Evolutionary conservation across 2,329 filamentous ascomycete species (phyloP), one percentile per base, ranked within the genome.

Genomic region (Aspergillus flavus): DNA sequence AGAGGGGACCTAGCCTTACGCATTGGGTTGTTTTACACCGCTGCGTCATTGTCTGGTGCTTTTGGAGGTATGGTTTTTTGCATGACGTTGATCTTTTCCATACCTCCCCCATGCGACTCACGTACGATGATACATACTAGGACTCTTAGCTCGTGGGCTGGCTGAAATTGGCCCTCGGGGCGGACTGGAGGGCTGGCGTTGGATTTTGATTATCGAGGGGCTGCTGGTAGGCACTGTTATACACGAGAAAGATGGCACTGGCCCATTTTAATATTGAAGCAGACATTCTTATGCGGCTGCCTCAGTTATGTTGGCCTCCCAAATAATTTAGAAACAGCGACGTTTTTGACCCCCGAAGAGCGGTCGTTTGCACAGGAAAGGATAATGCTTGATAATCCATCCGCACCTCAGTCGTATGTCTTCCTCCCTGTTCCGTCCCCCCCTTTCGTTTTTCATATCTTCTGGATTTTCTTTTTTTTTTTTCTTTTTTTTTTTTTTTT

Each of bases 1-100:
- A 80, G 87, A 23, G 79, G 82, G 1, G 87, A 90, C 66, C 78
- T 90, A 65, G 86, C 87, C 0, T 74, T 89, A 43, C 81, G 89
- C 5, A 88, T 91, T 57, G 89, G 87, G 34, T 78, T 91, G 6
- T 90, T 91, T 70, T 91, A 90, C 72, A 89, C 87, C 0, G 87
- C 87, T 1, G 87, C 88, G 0, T 89, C 87, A 1, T 75, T 91
- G 6, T 88, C 86, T 0, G 87, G 87, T 2, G 87, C 87, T 1
- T 90, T 89, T 71, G 87, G 87, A 32, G 87, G 84, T 77, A 69
- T 50, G 63, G 45, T 1, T 23, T 28, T 28, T 21, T 39, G 16
- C 11, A 26, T 34, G 39, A 52, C 19, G 19, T 12, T 26, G 4
- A 26, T 30, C 14, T 9, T 4, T 16, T 19, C 46, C 14, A 6